phyloP scores from a whole-genome alignment of 495 filamentous ascomycete genomes.

The Lasiosphaeria miniovina region DNA sequence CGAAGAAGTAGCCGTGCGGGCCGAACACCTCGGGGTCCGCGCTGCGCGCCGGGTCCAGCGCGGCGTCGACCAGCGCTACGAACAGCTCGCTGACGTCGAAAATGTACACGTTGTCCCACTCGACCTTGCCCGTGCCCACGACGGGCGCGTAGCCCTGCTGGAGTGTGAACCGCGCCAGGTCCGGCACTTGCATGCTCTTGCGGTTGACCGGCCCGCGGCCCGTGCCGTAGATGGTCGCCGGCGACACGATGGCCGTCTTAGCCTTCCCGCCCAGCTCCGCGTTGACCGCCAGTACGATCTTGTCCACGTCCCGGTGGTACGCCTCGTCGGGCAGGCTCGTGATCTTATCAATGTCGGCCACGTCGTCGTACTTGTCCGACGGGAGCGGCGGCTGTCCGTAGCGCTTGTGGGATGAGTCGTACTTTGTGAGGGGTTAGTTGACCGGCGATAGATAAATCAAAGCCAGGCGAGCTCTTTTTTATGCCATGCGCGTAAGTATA shows the following conservation, averaged over 20 bases:
- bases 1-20: slow-evolving; percentile 69
- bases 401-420: slow-evolving; percentile 37
- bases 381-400: slow-evolving; percentile 41
- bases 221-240: slow-evolving; percentile 72
- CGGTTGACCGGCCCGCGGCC: slow-evolving; percentile 70
- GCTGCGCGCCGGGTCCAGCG: slow-evolving; percentile 34
- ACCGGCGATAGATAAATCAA: background rate
- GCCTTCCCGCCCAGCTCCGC: slow-evolving; percentile 42
- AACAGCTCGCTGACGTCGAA: slow-evolving; percentile 68
- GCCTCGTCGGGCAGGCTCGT: slow-evolving; percentile 38
- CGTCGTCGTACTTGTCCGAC: slow-evolving; percentile 36
- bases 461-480: no score
- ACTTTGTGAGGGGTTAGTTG: slow-evolving; percentile 10
- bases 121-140: slow-evolving; percentile 59
- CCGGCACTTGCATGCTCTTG: slow-evolving; percentile 63
- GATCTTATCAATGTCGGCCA: slow-evolving; percentile 35
- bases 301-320: slow-evolving; percentile 45
- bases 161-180: slow-evolving; percentile 54
- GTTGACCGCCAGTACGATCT: slow-evolving; percentile 39
- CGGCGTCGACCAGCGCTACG: slow-evolving; percentile 58
- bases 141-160: slow-evolving; percentile 61
- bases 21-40: slow-evolving; percentile 64
- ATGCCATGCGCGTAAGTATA: background rate
- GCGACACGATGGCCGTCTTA: slow-evolving; percentile 70
- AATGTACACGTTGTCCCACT: slow-evolving; percentile 75